phyloP scores from a whole-genome alignment of 192 early-diverging fungal genomes.

The Podila epigama region DNA sequence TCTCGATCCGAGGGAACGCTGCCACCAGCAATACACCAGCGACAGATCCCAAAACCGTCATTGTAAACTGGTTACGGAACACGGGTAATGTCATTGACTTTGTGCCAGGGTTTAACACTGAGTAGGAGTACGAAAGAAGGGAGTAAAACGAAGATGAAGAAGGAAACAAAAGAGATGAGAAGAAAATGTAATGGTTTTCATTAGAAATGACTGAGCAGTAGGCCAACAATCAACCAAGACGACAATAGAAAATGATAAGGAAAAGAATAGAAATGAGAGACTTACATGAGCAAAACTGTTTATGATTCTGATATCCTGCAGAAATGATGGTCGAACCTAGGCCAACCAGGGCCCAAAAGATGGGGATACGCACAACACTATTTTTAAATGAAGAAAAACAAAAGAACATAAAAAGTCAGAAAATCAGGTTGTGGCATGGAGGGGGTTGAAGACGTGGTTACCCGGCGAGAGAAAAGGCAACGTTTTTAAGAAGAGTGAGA shows the following conservation, averaged over 20 bases:
- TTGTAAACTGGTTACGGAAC: slow-evolving; percentile 51
- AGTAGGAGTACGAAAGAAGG: background rate
- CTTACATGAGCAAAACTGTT: slow-evolving; percentile 58
- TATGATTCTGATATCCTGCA: slow-evolving; percentile 58
- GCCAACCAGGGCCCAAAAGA: slow-evolving; percentile 48
- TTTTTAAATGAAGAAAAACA: background rate
- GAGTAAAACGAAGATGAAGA: too few species aligned
- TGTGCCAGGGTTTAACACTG: background rate
- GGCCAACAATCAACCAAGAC: too few species aligned
- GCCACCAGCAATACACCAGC: slow-evolving; percentile 32
- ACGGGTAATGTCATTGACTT: slow-evolving; percentile 4
- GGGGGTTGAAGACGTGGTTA: too few species aligned
- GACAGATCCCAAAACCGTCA: slow-evolving; percentile 47
- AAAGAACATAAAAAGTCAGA: background rate
- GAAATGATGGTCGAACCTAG: slow-evolving; percentile 54
- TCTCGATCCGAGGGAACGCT: slow-evolving; percentile 30
- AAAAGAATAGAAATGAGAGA: background rate
- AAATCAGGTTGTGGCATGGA: too few species aligned
- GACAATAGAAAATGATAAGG: too few species aligned
- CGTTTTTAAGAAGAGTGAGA: too few species aligned
- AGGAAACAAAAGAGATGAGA: too few species aligned
- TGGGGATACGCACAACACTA: slow-evolving; percentile 42
- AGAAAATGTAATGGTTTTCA: too few species aligned
- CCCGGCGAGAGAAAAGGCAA: too few species aligned
- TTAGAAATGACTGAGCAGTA: too few species aligned